Evolutionary conservation across 768 basidiomycete genomes (phyloP).

Genomic region (Leccinellum luteum): DNA sequence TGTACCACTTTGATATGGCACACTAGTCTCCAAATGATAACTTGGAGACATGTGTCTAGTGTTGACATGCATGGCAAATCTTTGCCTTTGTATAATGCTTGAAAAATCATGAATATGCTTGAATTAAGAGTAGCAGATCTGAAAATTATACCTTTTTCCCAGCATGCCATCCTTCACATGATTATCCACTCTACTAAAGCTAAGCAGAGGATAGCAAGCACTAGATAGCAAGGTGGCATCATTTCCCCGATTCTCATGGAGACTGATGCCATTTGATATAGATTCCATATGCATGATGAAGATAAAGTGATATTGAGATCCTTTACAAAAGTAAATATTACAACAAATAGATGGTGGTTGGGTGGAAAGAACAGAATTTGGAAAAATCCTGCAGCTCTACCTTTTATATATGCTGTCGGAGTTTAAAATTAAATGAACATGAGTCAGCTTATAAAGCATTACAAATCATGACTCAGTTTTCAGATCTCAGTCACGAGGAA

Average conservation of each 20-base stretch:
- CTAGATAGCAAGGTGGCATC: neutral
- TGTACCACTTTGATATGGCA: neutral
- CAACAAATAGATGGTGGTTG: neutral
- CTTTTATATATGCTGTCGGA: constrained; percentile 17
- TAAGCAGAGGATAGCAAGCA: neutral
- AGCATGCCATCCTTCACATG: neutral
- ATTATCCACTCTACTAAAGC: neutral
- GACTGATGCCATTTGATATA: neutral
- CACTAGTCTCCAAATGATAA: neutral
- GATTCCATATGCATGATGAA: constrained; percentile 7
- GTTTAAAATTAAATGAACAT: constrained; percentile 8
- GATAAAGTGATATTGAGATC: neutral
- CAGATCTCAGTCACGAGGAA: neutral
- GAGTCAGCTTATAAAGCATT: constrained; percentile 4
- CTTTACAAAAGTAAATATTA: neutral
- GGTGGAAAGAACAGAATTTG: neutral
- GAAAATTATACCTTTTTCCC: constrained; percentile 2
- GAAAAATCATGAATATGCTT: neutral
- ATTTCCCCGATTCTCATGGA: neutral
- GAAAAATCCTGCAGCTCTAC: neutral
- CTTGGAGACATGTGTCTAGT: constrained; percentile 14
- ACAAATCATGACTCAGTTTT: neutral
- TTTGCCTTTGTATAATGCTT: constrained; percentile 3
- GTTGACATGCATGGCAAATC: constrained; percentile 16
- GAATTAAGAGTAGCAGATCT: neutral